Evolutionary conservation across 306 rosid species (phyloP), one percentile per base, ranked within the genome.

Genomic region (Corylus americana): DNA sequence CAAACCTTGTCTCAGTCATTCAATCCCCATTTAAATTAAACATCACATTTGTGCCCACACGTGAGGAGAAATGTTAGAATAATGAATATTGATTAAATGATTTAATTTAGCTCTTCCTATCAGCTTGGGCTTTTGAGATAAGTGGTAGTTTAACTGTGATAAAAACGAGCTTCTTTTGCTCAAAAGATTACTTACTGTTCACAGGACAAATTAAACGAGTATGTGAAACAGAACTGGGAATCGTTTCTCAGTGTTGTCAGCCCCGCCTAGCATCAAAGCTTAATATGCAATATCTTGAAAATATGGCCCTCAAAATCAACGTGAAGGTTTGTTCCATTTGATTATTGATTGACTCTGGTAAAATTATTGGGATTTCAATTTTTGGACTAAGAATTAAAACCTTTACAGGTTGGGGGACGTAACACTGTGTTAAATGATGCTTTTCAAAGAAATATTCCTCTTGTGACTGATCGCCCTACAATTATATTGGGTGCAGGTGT

Each of bases 401-500:
- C 61, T 58, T 59, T 73, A 1, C 75, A 94, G 97, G 92, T 77
- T 81, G 98, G 95, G 0, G 98, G 98, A 0, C 53, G 91, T 18
- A 94, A 94, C 75, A 87, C 85, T 0, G 93, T 90, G 11, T 58
- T 94, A 31, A 31, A 11, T 50, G 98, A 92, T 83, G 98, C 97
- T 16, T 5, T 84, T 79, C 71, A 5, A 0, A 58, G 66, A 55
- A 86, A 7, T 37, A 87, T 94, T 42, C 95, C 93, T 0, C 73
- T 55, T 4, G 86, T 94, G 3, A 68, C 88, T 11, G 98, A 94
- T 83, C 16, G 0, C 0, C 94, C 97, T 3, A 94, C 97, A 0
- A 84, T 94, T 10, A 90, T 94, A 45, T 45, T 94, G 50, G 98
- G 98, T 27, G 98, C 97, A 0, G 94, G 85, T 81, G 98, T 92